These are phyloP conservation scores for Camelina hispida DNA, from an alignment of 345 rosid genomes.

Conservation along the genomic window DNA sequence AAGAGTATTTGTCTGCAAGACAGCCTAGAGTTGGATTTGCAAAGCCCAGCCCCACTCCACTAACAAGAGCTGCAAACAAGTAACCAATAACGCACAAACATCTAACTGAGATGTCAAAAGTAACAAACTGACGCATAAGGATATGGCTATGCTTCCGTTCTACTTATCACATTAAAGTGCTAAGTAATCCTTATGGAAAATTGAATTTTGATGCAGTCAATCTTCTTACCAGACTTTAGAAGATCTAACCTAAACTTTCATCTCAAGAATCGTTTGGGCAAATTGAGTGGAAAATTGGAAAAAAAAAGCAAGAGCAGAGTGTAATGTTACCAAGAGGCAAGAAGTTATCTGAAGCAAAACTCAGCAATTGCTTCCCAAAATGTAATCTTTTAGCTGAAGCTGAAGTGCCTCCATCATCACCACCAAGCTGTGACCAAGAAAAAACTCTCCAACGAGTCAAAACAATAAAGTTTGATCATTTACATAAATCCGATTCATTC, in stretches of 20 bases:
- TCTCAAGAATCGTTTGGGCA: background rate
- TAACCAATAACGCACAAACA: conserved; percentile 24
- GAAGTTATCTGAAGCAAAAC: conserved; percentile 64
- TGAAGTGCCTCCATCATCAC: conserved; percentile 41
- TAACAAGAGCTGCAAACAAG: conserved; percentile 66
- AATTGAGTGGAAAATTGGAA: background rate
- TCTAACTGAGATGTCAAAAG: background rate
- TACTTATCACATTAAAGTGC: background rate
- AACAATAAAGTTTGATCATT: background rate
- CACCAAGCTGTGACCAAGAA: conserved; percentile 47
- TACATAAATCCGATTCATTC: background rate
- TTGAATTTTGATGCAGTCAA: background rate
- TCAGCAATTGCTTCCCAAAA: conserved; percentile 58
- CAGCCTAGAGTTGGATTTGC: conserved; percentile 88
- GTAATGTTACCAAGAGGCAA: conserved; percentile 69
- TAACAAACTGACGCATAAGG: too few relatives aligned
- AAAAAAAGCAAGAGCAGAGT: background rate
- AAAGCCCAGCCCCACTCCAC: conserved; percentile 82
- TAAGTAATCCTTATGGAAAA: background rate
- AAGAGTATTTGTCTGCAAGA: conserved; percentile 71
- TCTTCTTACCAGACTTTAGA: background rate
- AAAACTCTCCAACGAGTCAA: background rate
- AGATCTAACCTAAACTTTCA: background rate
- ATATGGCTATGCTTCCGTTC: background rate
- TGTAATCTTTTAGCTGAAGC: conserved; percentile 33